Conservation (phyloP, 2,329 filamentous ascomycete genomes). For the Aureobasidium sp. region DNA sequence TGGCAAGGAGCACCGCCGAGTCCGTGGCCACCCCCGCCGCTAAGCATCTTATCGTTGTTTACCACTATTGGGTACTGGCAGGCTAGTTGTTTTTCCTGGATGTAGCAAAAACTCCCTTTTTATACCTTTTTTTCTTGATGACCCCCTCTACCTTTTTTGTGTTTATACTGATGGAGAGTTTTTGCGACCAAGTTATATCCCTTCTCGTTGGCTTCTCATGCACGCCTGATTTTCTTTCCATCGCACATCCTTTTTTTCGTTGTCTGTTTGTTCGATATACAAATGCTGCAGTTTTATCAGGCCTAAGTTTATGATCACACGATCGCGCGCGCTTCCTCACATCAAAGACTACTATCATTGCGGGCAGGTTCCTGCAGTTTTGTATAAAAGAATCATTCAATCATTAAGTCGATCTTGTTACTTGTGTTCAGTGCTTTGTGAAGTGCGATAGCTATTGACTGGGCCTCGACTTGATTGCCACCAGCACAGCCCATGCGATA, state of each 20-base stretch:
- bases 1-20: constrained; percentile 22
- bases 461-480: background rate
- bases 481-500: background rate
- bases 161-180: constrained; percentile 1
- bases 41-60: background rate
- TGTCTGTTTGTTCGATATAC: constrained; percentile 5
- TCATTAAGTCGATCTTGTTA: background rate
- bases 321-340: background rate
- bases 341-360: background rate
- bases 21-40: constrained; percentile 25
- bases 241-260: background rate
- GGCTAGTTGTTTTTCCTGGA: background rate
- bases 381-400: constrained; percentile 9
- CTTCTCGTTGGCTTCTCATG: background rate
- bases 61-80: background rate
- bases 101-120: constrained; percentile 3
- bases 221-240: background rate
- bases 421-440: background rate
- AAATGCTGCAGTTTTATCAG: constrained; percentile 1
- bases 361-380: constrained; percentile 10
- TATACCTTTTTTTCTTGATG: constrained; percentile 4
- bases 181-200: background rate
- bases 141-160: background rate
- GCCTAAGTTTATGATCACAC: constrained; percentile 8
- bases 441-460: background rate